Evolutionary conservation across 176 grass and related monocot genomes (phyloP).

Genomic region (Aegilops longissima): DNA sequence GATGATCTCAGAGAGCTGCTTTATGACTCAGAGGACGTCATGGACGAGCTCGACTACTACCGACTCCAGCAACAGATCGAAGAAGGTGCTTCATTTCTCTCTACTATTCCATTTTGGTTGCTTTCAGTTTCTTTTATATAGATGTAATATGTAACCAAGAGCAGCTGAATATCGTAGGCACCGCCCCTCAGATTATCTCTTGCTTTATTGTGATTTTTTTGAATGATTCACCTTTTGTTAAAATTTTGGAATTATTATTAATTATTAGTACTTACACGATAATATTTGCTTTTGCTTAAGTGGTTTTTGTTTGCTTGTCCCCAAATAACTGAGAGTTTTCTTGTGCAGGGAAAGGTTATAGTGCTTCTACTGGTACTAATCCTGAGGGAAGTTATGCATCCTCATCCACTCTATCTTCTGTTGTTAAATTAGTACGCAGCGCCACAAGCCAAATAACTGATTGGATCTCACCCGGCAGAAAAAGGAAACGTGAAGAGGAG

Average conservation of each 20-base stretch:
- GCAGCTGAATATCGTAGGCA: neutral
- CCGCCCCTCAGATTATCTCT: neutral
- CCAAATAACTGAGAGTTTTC: neutral
- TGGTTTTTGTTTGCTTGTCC: neutral
- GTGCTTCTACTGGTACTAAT: neutral
- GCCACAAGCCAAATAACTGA: neutral
- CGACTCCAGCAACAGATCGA: neutral
- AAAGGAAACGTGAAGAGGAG: slow-evolving; percentile 7
- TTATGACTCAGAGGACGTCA: slow-evolving; percentile 24
- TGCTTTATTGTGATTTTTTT: neutral
- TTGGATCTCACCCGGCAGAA: neutral
- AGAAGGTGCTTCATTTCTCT: neutral
- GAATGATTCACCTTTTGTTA: neutral
- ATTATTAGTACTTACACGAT: neutral
- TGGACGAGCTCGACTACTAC: slow-evolving; percentile 30
- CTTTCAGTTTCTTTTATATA: neutral
- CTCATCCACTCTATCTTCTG: neutral
- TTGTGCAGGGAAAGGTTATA: neutral
- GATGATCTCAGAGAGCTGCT: neutral
- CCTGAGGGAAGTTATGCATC: neutral
- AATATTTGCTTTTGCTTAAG: neutral
- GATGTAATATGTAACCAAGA: neutral
- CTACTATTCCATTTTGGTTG: neutral
- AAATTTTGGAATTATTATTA: neutral
- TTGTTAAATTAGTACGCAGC: neutral